Percentiles rank a stretch among this genome's conserved stretches.
phyloP scores from a whole-genome alignment of 345 rosid species.

The Lenwebbia sp. region DNA sequence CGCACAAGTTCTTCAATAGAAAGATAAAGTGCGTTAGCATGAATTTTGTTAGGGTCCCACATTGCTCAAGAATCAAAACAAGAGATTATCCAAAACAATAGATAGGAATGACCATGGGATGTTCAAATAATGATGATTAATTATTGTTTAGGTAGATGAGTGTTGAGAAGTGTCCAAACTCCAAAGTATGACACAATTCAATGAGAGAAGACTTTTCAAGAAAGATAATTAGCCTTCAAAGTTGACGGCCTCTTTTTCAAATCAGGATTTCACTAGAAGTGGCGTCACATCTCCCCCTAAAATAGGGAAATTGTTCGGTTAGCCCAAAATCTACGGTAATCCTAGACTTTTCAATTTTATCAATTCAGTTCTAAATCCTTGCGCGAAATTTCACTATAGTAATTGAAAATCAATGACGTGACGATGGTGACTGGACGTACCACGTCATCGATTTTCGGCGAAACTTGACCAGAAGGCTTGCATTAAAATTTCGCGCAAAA shows the following conservation, averaged over 20 bases:
- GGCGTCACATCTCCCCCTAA: neutral
- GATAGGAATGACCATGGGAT: neutral
- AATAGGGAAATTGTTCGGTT: neutral
- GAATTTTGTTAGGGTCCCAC: neutral
- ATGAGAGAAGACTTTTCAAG: neutral
- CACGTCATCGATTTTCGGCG: rapidly evolving
- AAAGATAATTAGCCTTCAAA: neutral
- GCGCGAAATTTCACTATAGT: rapidly evolving
- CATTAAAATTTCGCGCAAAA: rapidly evolving
- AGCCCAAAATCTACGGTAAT: rapidly evolving
- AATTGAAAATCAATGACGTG: neutral
- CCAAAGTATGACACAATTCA: neutral
- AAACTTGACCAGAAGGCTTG: rapidly evolving
- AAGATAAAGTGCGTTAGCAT: neutral
- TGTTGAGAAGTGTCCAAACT: neutral
- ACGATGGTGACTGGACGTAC: rapidly evolving
- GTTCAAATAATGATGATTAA: neutral
- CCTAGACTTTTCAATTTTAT: rapidly evolving
- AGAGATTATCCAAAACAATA: neutral
- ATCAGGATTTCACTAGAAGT: neutral
- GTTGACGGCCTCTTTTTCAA: neutral
- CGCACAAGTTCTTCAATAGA: neutral
- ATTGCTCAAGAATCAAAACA: neutral
- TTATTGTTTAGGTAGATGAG: neutral
- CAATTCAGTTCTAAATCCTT: neutral